Conservation (phyloP, 2,329 filamentous ascomycete genomes). For the Aureobasidium leucospermi region DNA sequence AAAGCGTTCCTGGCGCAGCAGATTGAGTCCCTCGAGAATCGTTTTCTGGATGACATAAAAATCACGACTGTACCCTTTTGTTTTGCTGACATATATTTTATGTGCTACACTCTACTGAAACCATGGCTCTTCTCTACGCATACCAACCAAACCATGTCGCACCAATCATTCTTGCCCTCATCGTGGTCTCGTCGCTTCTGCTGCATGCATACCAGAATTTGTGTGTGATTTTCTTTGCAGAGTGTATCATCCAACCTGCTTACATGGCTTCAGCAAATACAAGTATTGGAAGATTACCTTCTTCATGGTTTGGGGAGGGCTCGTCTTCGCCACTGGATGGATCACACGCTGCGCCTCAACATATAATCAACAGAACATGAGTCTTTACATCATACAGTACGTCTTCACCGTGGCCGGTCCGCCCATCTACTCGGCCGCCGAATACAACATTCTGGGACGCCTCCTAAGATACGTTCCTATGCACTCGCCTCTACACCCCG, state of each 20-base stretch:
- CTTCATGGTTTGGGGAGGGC: conserved; percentile 22
- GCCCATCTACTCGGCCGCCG: conserved; percentile 50
- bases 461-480: conserved; percentile 56
- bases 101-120: no score
- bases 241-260: conserved; percentile 25
- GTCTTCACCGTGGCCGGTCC: conserved; percentile 42
- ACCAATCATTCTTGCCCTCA: conserved; percentile 46
- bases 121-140: no score
- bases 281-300: conserved; percentile 13
- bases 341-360: conserved; percentile 47
- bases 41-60: no score
- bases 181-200: conserved; percentile 40
- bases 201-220: conserved; percentile 42
- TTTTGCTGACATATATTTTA: no score
- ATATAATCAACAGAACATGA: conserved; percentile 40
- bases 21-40: no score
- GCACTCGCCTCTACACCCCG: conserved; percentile 50
- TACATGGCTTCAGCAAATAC: conserved; percentile 23
- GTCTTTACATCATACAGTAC: conserved; percentile 33
- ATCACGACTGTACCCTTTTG: no score
- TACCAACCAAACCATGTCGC: conserved; percentile 46
- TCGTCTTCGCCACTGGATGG: conserved; percentile 43
- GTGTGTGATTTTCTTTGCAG: neutral
- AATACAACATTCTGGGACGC: conserved; percentile 55
- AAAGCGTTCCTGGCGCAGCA: no score